Base-by-base conservation (phyloP, 2,329 filamentous ascomycete genomes). In the Claviceps capensis region DNA sequence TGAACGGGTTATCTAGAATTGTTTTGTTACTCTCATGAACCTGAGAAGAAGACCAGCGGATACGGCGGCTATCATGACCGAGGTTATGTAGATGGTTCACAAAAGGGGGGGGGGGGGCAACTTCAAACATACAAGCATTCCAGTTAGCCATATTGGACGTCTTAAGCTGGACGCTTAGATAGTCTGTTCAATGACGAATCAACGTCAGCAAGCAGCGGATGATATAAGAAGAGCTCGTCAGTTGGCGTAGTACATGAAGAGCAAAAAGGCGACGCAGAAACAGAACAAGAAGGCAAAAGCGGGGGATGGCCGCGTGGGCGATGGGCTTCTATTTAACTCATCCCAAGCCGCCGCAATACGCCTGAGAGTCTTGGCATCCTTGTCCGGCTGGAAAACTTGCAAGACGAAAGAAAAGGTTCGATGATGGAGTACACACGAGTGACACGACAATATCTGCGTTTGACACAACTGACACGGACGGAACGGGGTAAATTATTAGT, bases 1-100 rank as follows among this genome's bases (percentile, higher is more conserved):
- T 72, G 69, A 93, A 93, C 30, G 87, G 87, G 66, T 93, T 93
- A 64, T 80, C 83, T 86, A 56, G 30, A 34, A 34, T 34, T 34
- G 4, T 19, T 22, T 14, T n/a, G 13, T 34, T 34, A 34, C 9
- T 34, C 30, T 34, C 30, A 34, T 34, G 30, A 34, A 34, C 9
- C 30, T 34, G 30, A 34, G 30, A n/a, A n/a, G 17, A 34, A 34
- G 9, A 34, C 30, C 9, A 34, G 3, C 30, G 30, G 30, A 34
- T 4, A 11, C 9, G 30, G 30, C 9, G 9, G 30, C 30, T 34
- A 34, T 34, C 30, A 34, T 34, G 9, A 11, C 26, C 26, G 26
- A 30, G 8, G 26, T 30, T 30, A 9, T 4, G 8, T 30, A 30
- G 26, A 30, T 30, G 8, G 1, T 30, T 9, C 8, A 46, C 23